A percentile compares a stretch with the other conserved stretches of the same genome.
phyloP scores from a whole-genome alignment of 345 rosid species.

The Xanthoceras sorbifolium region DNA sequence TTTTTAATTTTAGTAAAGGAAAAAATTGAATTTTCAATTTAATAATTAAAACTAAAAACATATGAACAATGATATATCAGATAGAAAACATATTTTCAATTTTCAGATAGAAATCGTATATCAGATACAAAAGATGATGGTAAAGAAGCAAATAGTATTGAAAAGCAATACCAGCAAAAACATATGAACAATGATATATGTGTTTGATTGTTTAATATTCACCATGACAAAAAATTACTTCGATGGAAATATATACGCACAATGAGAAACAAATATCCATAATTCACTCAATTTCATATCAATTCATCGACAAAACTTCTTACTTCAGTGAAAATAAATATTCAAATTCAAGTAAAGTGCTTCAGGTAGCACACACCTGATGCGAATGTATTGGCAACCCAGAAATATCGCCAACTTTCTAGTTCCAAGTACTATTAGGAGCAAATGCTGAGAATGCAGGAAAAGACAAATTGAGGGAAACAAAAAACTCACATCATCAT shows the following conservation, averaged over 20 bases:
- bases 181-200: background rate
- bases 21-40: no score
- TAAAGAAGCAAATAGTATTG: background rate
- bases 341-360: no score
- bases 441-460: background rate
- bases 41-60: no score
- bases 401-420: background rate
- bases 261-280: background rate
- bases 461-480: background rate
- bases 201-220: background rate
- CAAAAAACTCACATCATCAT: conserved; percentile 16
- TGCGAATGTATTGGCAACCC: background rate
- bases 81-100: no score
- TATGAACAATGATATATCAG: no score
- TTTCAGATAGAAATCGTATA: no score
- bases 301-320: background rate
- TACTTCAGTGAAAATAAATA: no score
- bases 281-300: background rate
- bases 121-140: background rate
- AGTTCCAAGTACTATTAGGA: background rate
- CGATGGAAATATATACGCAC: background rate
- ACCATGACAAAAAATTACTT: background rate
- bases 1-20: no score
- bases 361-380: background rate
- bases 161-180: background rate